phyloP scores from a whole-genome alignment of 306 rosid genomes.

The Coriaria nepalensis region DNA sequence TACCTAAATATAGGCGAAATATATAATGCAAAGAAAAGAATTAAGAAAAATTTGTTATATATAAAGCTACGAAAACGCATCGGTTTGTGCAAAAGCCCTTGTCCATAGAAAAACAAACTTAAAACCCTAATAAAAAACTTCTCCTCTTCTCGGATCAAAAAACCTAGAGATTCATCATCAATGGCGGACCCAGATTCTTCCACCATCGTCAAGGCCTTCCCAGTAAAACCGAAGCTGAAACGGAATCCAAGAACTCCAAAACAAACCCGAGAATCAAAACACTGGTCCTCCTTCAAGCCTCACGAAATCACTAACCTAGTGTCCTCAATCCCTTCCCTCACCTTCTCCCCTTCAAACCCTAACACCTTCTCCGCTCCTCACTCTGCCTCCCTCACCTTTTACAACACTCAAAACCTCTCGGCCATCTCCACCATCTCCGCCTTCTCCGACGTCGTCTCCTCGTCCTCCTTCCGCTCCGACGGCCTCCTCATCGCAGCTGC shows the following conservation, averaged over 20 bases:
- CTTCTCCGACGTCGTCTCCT: conserved; percentile 56
- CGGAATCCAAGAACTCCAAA: conserved; percentile 48
- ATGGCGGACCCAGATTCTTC: conserved; percentile 40
- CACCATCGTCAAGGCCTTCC: conserved; percentile 27
- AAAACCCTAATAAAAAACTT: conserved; percentile 19
- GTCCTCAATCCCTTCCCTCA: conserved; percentile 41
- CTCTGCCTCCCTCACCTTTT: conserved; percentile 52
- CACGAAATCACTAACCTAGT: conserved; percentile 44
- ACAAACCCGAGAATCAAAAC: conserved; percentile 54
- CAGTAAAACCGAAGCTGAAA: conserved; percentile 54
- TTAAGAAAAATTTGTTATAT: too few relatives aligned
- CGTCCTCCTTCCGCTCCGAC: conserved; percentile 63
- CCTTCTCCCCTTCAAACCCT: conserved; percentile 52
- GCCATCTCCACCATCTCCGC: conserved; percentile 36
- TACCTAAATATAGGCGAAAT: too few relatives aligned
- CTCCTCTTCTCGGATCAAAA: too few relatives aligned
- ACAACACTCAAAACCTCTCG: conserved; percentile 34
- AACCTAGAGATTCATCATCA: neutral
- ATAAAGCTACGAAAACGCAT: too few relatives aligned
- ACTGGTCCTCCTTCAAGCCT: conserved; percentile 79
- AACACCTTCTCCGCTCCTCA: conserved; percentile 52
- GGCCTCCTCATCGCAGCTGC: conserved; percentile 70
- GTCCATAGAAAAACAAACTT: too few relatives aligned
- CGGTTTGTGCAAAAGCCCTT: too few relatives aligned
- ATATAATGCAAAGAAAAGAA: too few relatives aligned